Conservation (phyloP, 1,284 basidiomycete genomes). For the Cryptococcus deneoformans region DNA sequence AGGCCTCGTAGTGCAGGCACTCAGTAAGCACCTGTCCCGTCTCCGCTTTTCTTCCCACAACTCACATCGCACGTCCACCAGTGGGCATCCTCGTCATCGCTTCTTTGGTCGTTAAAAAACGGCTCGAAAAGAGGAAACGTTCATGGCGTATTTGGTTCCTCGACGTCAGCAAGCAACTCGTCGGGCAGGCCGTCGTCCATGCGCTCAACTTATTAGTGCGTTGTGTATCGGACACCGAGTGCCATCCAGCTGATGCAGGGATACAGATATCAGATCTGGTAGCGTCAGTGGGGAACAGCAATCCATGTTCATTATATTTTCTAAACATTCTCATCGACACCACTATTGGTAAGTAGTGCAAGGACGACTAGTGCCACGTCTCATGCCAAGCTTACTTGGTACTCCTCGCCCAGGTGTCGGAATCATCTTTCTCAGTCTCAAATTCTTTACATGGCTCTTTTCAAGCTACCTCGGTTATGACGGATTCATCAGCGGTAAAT, state of each 20-base stretch:
- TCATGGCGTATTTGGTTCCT: slow-evolving; percentile 93
- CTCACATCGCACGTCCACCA: slow-evolving; percentile 48
- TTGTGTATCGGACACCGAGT: background rate
- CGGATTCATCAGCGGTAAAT: slow-evolving; percentile 82
- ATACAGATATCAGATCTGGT: slow-evolving; percentile 48
- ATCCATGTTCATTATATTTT: slow-evolving; percentile 90
- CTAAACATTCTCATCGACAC: slow-evolving; percentile 94
- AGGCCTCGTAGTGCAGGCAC: slow-evolving; percentile 47
- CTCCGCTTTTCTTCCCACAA: slow-evolving; percentile 1
- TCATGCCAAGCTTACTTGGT: background rate
- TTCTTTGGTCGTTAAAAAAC: slow-evolving; percentile 81
- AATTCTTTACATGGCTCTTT: slow-evolving; percentile 64
- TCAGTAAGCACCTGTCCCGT: slow-evolving; percentile 18
- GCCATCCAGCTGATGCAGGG: background rate
- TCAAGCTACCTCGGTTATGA: slow-evolving; percentile 64
- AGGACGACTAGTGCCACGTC: background rate
- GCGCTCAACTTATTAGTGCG: slow-evolving; percentile 74
- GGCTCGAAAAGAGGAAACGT: slow-evolving; percentile 77
- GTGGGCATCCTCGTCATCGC: slow-evolving; percentile 86
- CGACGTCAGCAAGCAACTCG: slow-evolving; percentile 87
- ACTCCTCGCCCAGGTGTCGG: slow-evolving; percentile 64
- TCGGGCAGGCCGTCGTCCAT: slow-evolving; percentile 89
- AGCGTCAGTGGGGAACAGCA: slow-evolving; percentile 65
- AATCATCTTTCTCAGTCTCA: slow-evolving; percentile 77
- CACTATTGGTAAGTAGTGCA: slow-evolving; percentile 67